Base-by-base conservation (phyloP, 2,329 filamentous ascomycete genomes). In the Sclerotinia subarctica region DNA sequence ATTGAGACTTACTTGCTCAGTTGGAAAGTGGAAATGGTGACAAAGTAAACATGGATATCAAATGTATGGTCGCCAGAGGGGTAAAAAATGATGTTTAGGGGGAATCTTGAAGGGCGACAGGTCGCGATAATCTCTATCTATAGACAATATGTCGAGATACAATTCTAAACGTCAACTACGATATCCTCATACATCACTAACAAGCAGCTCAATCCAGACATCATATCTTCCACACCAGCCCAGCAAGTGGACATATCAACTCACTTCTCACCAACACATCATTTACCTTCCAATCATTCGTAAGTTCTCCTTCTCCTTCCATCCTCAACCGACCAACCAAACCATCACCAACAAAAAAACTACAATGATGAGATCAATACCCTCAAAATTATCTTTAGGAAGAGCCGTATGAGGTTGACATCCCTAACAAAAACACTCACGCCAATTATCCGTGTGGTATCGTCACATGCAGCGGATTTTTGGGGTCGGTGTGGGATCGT, bases 341-440 rank as follows among this genome's bases (percentile, higher is more conserved):
- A 24, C 64, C 29, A 59, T 1, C 26, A 66, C 32, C 44, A 47
- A 17, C 11, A 49, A 65, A 44, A 60, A 66, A n/a, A 52, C 64
- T 68, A 65, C 70, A 68, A 75, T 75, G 74, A 76, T 76, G 74
- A 76, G 67, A 74, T 74, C 72, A 70, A 73, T 70, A 58, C 73
- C 66, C 70, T 72, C 64, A 58, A 69, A 66, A 49, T 69, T 69
- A 74, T 74, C 71, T 73, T 63, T 74, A 76, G 74, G 74, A 76
- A 76, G 74, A 76, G 74, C 74, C 74, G 74, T 70, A 72, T 70
- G 68, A 75, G 73, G 74, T 73, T 64, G 70, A 64, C 71, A 60
- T 62, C 67, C 35, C 69, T 49, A 66, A 66, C 52, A 66, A 56
- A 64, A 66, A 46, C 63, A 66, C 52, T 44, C 51, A 56, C 29